Evolutionary conservation across 148 eudicot species (phyloP).

Genomic region (Camellia sinensis): DNA sequence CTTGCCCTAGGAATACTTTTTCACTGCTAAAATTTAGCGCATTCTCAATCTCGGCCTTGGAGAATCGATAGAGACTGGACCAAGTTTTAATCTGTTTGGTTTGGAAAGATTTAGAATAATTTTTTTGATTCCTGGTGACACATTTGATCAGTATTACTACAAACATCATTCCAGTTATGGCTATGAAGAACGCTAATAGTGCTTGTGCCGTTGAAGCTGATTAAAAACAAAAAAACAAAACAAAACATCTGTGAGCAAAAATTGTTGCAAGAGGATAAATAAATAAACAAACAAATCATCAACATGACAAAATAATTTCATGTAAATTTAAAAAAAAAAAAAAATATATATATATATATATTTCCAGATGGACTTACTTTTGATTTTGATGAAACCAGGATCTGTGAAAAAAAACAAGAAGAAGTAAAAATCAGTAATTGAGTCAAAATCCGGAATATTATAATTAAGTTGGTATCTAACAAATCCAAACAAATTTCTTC

Average conservation of each 20-base stretch:
- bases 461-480: too few relatives aligned
- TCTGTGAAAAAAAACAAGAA: constrained; percentile 12
- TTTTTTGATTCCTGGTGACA: constrained; percentile 22
- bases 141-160: constrained; percentile 28
- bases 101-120: constrained; percentile 7
- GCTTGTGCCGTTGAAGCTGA: constrained; percentile 34
- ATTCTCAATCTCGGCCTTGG: constrained; percentile 42
- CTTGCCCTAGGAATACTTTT: constrained; percentile 33
- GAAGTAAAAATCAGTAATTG: background rate
- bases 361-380: constrained; percentile 20
- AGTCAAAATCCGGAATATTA: background rate
- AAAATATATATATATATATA: too few relatives aligned
- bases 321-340: too few relatives aligned
- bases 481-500: too few relatives aligned
- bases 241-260: background rate
- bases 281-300: background rate
- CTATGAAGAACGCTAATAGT: constrained; percentile 24
- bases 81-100: constrained; percentile 22
- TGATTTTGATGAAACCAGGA: constrained; percentile 34
- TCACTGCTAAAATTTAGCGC: constrained; percentile 33
- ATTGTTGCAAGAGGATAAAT: background rate
- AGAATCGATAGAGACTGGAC: constrained; percentile 40
- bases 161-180: constrained; percentile 14
- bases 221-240: background rate
- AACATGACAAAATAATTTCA: background rate